Conservation (phyloP, 2,329 filamentous ascomycete genomes). For the Fusarium annulatum region DNA sequence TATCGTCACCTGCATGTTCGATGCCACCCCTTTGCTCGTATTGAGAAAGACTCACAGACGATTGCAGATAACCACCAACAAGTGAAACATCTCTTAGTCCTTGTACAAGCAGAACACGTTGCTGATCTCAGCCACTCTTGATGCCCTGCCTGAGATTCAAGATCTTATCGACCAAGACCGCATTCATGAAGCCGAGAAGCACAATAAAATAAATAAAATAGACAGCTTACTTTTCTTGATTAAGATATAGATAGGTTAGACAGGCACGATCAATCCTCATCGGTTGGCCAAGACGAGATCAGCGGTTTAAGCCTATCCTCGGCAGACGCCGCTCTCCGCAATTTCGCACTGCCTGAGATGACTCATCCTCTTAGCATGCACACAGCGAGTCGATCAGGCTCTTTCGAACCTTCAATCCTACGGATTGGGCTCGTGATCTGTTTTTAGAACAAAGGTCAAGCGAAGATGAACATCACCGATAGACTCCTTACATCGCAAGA, state of each 20-base stretch:
- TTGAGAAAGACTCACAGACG: background rate
- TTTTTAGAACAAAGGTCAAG: fast-evolving
- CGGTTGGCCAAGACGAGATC: background rate
- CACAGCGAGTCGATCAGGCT: background rate
- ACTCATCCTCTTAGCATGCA: background rate
- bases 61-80: background rate
- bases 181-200: background rate
- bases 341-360: background rate
- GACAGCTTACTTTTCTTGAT: fast-evolving
- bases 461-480: background rate
- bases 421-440: background rate
- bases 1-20: fast-evolving
- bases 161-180: background rate
- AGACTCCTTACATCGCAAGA: background rate
- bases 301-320: background rate
- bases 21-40: background rate
- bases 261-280: fast-evolving
- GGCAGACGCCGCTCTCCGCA: background rate
- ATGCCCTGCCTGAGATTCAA: fast-evolving
- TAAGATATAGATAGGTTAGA: background rate
- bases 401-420: background rate
- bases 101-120: background rate
- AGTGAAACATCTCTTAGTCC: background rate
- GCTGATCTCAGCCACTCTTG: background rate
- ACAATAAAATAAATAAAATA: fast-evolving